phyloP scores from a whole-genome alignment of 2,329 filamentous ascomycete species.

The Fusarium nurragi region DNA sequence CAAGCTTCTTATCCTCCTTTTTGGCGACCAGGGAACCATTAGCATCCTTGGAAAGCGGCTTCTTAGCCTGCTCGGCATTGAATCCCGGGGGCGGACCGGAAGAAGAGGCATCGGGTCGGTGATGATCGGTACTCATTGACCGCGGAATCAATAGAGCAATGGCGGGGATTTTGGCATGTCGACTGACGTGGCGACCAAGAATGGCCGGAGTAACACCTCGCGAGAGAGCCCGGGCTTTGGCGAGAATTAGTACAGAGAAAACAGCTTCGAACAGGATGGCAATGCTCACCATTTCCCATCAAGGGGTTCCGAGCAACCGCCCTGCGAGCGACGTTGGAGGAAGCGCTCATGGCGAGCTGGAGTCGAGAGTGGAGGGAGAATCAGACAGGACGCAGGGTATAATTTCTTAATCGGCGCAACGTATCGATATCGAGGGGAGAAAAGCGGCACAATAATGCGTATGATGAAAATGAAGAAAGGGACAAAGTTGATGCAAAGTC shows the following conservation, averaged over 20 bases:
- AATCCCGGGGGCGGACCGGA: slow-evolving; percentile 86
- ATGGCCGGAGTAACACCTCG: slow-evolving; percentile 58
- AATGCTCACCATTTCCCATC: slow-evolving; percentile 57
- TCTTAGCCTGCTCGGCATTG: slow-evolving; percentile 89
- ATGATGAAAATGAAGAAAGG: slow-evolving; percentile 39
- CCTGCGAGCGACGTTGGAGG: slow-evolving; percentile 64
- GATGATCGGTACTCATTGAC: slow-evolving; percentile 67
- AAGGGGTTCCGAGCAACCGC: slow-evolving; percentile 64
- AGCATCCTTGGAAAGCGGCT: slow-evolving; percentile 73
- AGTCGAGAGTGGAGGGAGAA: slow-evolving; percentile 8
- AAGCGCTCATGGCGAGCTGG: slow-evolving; percentile 62
- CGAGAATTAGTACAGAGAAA: slow-evolving; percentile 40
- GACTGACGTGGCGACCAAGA: slow-evolving; percentile 58
- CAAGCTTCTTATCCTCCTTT: slow-evolving; percentile 48
- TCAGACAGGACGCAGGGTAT: slow-evolving; percentile 12
- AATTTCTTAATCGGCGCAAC: slow-evolving; percentile 14
- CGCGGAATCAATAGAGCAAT: slow-evolving; percentile 68
- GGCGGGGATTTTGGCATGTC: slow-evolving; percentile 59
- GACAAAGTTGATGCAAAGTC: slow-evolving; percentile 41
- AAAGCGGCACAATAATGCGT: slow-evolving; percentile 11
- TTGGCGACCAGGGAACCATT: slow-evolving; percentile 48
- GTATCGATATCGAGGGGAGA: slow-evolving; percentile 17
- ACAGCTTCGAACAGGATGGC: not conserved
- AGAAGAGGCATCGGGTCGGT: slow-evolving; percentile 60
- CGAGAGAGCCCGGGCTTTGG: slow-evolving; percentile 57